Evolutionary conservation across 495 filamentous ascomycete genomes (phyloP), one percentile per base, ranked within the genome.

Genomic region (Pseudevernia furfuracea): DNA sequence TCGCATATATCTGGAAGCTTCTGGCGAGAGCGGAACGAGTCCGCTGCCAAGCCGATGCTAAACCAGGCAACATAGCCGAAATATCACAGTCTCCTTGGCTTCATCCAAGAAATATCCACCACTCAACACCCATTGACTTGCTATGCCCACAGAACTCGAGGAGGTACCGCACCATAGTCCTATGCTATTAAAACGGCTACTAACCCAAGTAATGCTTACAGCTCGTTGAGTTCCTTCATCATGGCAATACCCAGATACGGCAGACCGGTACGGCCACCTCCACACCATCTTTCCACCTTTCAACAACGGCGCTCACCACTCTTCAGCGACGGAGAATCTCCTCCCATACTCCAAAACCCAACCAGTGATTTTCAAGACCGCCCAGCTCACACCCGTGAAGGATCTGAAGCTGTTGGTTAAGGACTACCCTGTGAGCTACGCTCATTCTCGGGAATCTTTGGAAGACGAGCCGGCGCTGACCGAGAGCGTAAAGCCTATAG

Each of bases 181-280:
- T 37, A 0, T 48, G 14, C 28, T 64, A 4, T 59, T n/a, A 39
- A 55, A 61, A 69, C 25, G 19, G 11, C n/a, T 0, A 11, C 30
- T 34, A 71, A 57, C 10, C 14, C 14, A 60, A 25, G 36, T 69
- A 8, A 30, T 62, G 55, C 9, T 19, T 43, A 36, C 68, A 96
- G 92, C 84, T 97, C 55, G 92, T 95, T 64, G 91, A 91, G 68
- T 96, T 97, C 71, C 88, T 97, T 39, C 88, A 90, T 71, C 87
- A 95, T 78, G 89, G 88, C 55, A 96, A 92, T 74, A 88, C 89
- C 14, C 85, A 91, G 70, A 89, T 96, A 62, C 85, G 92, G 52
- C 84, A 88, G 74, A 82, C 86, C 60, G 87, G 87, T 89, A 79
- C 17, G 28, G 44, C 55, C 49, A 53, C 34, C 48, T 30, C 53